Base-by-base conservation (phyloP, 2,329 filamentous ascomycete genomes). In the Colletotrichum nymphaeae region DNA sequence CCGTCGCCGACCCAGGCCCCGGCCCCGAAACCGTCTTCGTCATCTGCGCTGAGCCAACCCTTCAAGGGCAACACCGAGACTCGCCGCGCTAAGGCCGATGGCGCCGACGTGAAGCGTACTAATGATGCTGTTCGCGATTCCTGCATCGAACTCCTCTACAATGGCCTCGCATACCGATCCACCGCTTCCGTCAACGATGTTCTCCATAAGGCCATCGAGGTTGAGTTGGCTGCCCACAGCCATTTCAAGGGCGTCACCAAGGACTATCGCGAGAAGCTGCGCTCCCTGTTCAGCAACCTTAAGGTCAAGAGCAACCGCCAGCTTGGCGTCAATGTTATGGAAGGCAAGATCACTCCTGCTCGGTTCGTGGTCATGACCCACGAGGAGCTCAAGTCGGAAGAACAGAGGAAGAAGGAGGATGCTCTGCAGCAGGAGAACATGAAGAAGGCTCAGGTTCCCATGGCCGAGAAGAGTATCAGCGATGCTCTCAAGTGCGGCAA, bases 401-500 rank as follows among this genome's bases (percentile, higher is more conserved):
- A 97, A 83, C 93, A 94, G 83, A 91, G 92, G 74, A 91, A 91
- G 78, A 90, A 93, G 80, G 95, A 98, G 77, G 86, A 90, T 77
- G 91, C 91, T 82, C 88, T 98, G 63, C 89, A 95, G 81, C 91
- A 94, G 84, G 95, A 98, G 84, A 99, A 99, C 84, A 95, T 98
- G 94, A 95, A 95, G 86, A 95, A 96, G 84, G 95, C 97, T 1
- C 97, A 98, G 92, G 95, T 97, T 12, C 94, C 96, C 70, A 93
- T 95, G 88, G 93, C 92, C 22, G 93, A 98, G 84, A 97, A 95
- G 88, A 95, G 93, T 81, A 95, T 98, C 85, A 95, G 93, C 81
- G 93, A 93, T 81, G 94, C 93, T 70, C 88, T 98, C 79, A 93
- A 94, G 84, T 99, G 97, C 85, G 91, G 95, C 80, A 95, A 95